These are phyloP conservation scores for Candida boleticola DNA, from an alignment of 805 yeast species.

Conservation along the genomic window DNA sequence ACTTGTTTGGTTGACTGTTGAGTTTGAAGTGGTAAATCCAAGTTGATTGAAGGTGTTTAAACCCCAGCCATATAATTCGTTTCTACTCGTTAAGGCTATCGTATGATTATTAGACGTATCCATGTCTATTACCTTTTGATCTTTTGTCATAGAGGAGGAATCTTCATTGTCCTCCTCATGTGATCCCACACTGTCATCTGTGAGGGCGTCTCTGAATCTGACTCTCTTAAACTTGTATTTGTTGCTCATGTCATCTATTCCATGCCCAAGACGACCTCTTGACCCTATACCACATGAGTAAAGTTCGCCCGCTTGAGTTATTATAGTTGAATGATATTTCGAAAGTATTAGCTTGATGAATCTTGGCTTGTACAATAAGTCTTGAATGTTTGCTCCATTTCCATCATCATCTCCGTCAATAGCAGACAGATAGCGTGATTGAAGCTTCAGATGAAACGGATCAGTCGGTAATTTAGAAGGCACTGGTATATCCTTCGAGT, in stretches of 20 bases:
- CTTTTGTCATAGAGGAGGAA: too few relatives aligned
- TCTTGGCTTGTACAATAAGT: slow-evolving; percentile 34
- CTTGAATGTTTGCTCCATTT: slow-evolving; percentile 10
- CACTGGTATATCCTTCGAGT: slow-evolving; percentile 44
- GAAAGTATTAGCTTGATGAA: slow-evolving; percentile 52
- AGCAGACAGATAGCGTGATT: too few relatives aligned
- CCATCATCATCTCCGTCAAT: slow-evolving; percentile 3
- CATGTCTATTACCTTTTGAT: slow-evolving; percentile 31
- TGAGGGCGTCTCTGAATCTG: slow-evolving; percentile 35
- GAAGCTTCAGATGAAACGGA: neutral
- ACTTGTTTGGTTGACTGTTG: slow-evolving; percentile 11
- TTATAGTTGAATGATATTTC: slow-evolving; percentile 61
- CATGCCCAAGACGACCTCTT: slow-evolving; percentile 69
- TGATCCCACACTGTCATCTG: too few relatives aligned
- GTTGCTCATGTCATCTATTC: slow-evolving; percentile 31
- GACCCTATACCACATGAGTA: slow-evolving; percentile 66
- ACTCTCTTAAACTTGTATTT: slow-evolving; percentile 46
- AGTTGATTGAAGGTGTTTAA: slow-evolving; percentile 64
- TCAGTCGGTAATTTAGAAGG: slow-evolving; percentile 40
- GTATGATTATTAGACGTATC: slow-evolving; percentile 69
- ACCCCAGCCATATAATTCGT: slow-evolving; percentile 79
- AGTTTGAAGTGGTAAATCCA: slow-evolving; percentile 36
- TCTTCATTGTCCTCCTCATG: slow-evolving; percentile 11
- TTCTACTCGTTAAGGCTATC: slow-evolving; percentile 49
- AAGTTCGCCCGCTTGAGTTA: slow-evolving; percentile 56